Base-by-base conservation (phyloP, 176 grass and related monocot genomes). In the Eragrostis curvula region DNA sequence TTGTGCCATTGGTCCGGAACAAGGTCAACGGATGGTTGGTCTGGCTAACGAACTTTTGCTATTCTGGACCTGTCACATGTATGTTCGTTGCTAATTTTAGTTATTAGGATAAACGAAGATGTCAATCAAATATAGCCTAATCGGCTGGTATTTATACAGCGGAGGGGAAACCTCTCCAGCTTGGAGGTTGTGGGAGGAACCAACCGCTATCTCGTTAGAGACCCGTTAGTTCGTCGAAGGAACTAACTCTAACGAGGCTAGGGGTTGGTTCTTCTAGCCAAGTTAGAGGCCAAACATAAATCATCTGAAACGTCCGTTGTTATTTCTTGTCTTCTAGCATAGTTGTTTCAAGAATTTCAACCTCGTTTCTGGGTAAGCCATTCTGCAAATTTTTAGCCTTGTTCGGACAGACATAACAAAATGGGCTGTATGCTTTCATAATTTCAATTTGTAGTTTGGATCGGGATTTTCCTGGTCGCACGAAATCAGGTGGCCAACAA, bases 201-300 rank as follows among this genome's bases (percentile, higher is more conserved):
- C 53, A 85, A 28, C 65, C 53, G 2, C 78, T 65, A 55, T 65
- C 82, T 81, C 39, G 65, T 81, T 81, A 70, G 82, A 57, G 77
- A 30, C 46, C 65, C n/a, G 29, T 89, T 60, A 56, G 40, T 64
- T 79, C 71, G 6, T 89, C 21, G 12, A 15, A 81, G 55, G 77
- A 63, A 81, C 71, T 65, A 66, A 66, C 47, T 80, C 58, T 85
- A 81, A 89, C 65, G 55, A 81, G 77, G 52, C 39, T 65, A 64
- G 77, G 56, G 71, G 82, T 65, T 89, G 65, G 83, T 77, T 85
- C 83, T 77, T 64, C 24, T 47, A 73, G 36, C 45, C 70, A 86
- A 25, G 8, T n/a, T 72, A 23, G 25, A 61, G 71, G 47, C 3
- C 43, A 11, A 0, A 45, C 55, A 53, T 5, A 55, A 50, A 79